These are phyloP conservation scores for Calonectria pseudoturangicola DNA, from an alignment of 2,329 filamentous ascomycete species.

Conservation along the genomic window DNA sequence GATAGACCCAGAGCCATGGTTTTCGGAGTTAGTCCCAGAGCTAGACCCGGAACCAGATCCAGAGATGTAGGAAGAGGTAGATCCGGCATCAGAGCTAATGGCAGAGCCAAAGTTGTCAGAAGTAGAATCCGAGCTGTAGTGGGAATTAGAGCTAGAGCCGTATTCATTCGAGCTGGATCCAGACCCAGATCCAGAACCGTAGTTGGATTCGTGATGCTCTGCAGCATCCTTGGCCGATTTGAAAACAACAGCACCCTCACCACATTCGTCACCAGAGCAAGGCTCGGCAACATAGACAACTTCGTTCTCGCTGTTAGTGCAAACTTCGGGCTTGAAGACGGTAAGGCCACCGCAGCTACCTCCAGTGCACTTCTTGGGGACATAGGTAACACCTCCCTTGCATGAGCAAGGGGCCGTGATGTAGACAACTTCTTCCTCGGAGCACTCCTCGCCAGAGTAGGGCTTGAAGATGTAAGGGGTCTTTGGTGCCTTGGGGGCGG, in stretches of 20 bases:
- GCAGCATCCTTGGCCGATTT: background rate
- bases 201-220: background rate
- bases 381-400: background rate
- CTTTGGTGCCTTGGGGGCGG: background rate
- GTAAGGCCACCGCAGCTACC: background rate
- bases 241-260: background rate
- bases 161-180: no score
- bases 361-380: background rate
- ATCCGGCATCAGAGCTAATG: no score
- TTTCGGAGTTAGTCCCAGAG: background rate
- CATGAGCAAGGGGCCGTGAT: slow-evolving; percentile 2
- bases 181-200: background rate
- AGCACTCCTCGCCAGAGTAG: background rate
- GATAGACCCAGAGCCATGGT: no score
- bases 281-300: background rate
- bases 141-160: background rate
- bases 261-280: background rate
- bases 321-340: slow-evolving; percentile 9
- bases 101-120: background rate
- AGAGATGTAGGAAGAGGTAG: background rate
- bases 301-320: background rate
- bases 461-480: background rate
- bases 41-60: background rate
- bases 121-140: background rate
- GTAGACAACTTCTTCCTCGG: slow-evolving; percentile 1